Base-by-base conservation (phyloP, 2,329 filamentous ascomycete species). In the Tolypocladium paradoxum region DNA sequence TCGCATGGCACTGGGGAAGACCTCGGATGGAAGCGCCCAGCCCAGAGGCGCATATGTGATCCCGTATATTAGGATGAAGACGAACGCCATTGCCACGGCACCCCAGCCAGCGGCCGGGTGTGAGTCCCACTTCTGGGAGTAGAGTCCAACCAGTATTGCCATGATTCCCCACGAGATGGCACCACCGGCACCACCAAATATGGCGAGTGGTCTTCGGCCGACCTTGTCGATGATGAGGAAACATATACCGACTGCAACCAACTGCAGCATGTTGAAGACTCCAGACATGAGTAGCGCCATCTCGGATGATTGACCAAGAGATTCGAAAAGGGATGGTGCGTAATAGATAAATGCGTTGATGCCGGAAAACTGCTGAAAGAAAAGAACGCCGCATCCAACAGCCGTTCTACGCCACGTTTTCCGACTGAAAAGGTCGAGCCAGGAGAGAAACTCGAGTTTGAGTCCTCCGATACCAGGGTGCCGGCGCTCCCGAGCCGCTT, bases 11-110 rank as follows among this genome's bases (percentile, higher is more conserved):
- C 59, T 65, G 5, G 68, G 68, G 64, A 66, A 72, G 58, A 71
- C 70, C 58, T 74, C 70, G 35, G 70, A 67, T 6, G 71, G 69
- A 52, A 73, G 72, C 0, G 70, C 70, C 71, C 71, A 74, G 6
- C 66, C 68, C 3, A 70, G 66, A 1, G 71, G 71, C 12, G 68
- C 68, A 63, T 67, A 69, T 12, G 67, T 69, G 2, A 67, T 58
- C 24, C 59, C 62, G 27, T 62, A 64, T 6, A 60, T 59, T 3
- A 77, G 76, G 22, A 81, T 77, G 52, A 82, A 77, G 47, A 76
- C 73, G 60, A 83, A 84, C 0, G 79, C 83, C 57, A 75, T 80
- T 2, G 81, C 79, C 56, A 85, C 53, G 20, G 88, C 76, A 11
- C 74, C 84, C 56, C 79, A 79, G 4, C 82, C 82, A 1, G 78